A percentile compares a stretch with the other conserved stretches of the same genome.
Conservation (phyloP, 2,329 filamentous ascomycete species). For the Exophiala lecanii-corni region DNA sequence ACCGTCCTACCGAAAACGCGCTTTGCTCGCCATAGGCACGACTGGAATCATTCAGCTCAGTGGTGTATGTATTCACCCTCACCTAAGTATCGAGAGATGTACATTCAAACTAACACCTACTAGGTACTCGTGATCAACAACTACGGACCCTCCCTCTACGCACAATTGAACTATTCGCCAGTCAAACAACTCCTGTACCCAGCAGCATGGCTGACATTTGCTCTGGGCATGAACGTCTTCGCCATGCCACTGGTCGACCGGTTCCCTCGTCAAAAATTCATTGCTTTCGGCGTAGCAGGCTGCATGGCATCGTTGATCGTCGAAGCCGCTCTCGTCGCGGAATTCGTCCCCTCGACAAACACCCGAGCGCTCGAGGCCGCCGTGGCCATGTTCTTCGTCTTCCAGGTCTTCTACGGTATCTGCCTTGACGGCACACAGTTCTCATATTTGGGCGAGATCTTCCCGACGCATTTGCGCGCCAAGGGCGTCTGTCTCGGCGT, state of each 20-base stretch:
- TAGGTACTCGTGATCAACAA: constrained; percentile 43
- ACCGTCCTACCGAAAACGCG: constrained; percentile 20
- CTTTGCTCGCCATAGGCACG: constrained; percentile 16
- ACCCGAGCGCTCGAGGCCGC: constrained; percentile 31
- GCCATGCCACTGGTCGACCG: constrained; percentile 19
- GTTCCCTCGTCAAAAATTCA: constrained; percentile 20
- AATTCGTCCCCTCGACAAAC: constrained; percentile 34
- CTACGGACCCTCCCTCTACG: constrained; percentile 43
- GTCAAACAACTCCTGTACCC: constrained; percentile 23
- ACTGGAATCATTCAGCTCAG: constrained; percentile 29
- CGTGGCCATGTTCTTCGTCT: constrained; percentile 40
- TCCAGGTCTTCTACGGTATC: constrained; percentile 39
- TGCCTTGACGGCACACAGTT: constrained; percentile 46
- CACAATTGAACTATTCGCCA: constrained; percentile 40
- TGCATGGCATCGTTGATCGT: constrained; percentile 38
- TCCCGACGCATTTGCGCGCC: constrained; percentile 38
- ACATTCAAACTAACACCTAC: no score
- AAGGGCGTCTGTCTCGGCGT: constrained; percentile 31
- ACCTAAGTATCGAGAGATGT: background rate
- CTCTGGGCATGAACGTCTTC: constrained; percentile 17
- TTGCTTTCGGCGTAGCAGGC: constrained; percentile 35
- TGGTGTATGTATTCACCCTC: constrained; percentile 8
- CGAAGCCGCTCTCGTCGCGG: constrained; percentile 35
- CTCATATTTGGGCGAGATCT: constrained; percentile 44
- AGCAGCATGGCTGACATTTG: constrained; percentile 23